Percentiles rank a stretch among this genome's conserved stretches.
Evolutionary conservation across 371 early-diverging fungal species (phyloP).

Genomic region (Thermomucor indicae-seudaticae): DNA sequence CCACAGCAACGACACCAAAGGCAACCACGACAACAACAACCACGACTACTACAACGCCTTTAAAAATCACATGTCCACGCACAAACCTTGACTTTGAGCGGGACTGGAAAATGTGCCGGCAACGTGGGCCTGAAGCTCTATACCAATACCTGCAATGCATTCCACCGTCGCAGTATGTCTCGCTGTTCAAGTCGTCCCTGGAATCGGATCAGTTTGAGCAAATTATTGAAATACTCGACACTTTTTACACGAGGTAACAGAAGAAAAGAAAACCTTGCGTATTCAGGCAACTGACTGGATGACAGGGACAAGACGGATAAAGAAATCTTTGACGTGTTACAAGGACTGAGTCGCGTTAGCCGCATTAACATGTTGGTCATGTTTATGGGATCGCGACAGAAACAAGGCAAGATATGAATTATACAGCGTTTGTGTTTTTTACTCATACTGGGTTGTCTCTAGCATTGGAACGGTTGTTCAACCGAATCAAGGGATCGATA

Average conservation of each 20-base stretch:
- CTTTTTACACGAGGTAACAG: slow-evolving; percentile 19
- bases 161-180: slow-evolving; percentile 42
- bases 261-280: not conserved
- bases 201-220: slow-evolving; percentile 66
- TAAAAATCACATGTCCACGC: slow-evolving; percentile 38
- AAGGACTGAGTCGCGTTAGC: slow-evolving; percentile 49
- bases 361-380: slow-evolving; percentile 66
- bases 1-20: not conserved
- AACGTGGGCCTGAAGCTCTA: slow-evolving; percentile 43
- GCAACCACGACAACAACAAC: not conserved
- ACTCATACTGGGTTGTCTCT: no score
- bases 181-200: slow-evolving; percentile 68
- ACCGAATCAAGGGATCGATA: no score
- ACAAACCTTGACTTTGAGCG: slow-evolving; percentile 75
- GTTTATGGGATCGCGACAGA: slow-evolving; percentile 56
- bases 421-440: not conserved
- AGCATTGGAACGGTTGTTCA: no score
- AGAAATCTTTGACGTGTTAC: slow-evolving; percentile 37
- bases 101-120: slow-evolving; percentile 65
- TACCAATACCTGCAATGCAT: slow-evolving; percentile 60
- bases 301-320: slow-evolving; percentile 32
- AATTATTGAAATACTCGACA: slow-evolving; percentile 52
- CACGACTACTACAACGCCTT: not conserved
- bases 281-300: not conserved
- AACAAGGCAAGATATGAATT: slow-evolving; percentile 40